phyloP scores from a whole-genome alignment of 1,284 basidiomycete species.

The Trametes hirsuta region DNA sequence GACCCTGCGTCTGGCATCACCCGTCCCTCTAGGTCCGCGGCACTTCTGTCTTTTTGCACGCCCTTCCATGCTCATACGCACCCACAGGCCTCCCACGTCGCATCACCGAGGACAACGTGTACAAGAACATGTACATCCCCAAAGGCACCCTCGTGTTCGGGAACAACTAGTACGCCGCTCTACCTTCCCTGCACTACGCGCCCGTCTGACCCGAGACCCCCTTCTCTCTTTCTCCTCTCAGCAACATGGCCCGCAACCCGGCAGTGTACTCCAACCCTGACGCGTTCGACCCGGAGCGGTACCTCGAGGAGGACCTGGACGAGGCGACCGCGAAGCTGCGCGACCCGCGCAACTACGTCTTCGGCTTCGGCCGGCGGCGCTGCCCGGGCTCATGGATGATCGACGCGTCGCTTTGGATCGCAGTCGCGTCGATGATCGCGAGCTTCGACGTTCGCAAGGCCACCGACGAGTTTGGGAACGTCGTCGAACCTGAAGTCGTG shows the following conservation, averaged over 20 bases:
- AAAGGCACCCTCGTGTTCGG: constrained; percentile 40
- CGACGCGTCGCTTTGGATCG: constrained; percentile 51
- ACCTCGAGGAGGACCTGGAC: constrained; percentile 32
- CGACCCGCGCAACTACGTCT: constrained; percentile 39
- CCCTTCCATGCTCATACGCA: background rate
- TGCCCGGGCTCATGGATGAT: constrained; percentile 53
- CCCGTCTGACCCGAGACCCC: background rate
- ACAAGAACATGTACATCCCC: constrained; percentile 39
- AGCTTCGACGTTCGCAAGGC: constrained; percentile 46
- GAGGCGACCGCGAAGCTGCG: constrained; percentile 31
- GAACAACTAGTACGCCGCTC: constrained; percentile 37
- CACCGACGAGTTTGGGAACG: constrained; percentile 43
- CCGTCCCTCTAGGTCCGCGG: constrained; percentile 27
- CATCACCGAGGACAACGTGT: constrained; percentile 40
- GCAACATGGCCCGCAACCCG: constrained; percentile 43
- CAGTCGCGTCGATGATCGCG: constrained; percentile 47
- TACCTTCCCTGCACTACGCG: background rate
- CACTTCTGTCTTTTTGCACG: background rate
- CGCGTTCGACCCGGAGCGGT: constrained; percentile 43
- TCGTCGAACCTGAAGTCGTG: constrained; percentile 42
- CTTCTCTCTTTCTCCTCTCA: background rate
- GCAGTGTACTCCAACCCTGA: constrained; percentile 42
- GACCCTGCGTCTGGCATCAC: constrained; percentile 34
- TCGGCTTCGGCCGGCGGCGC: constrained; percentile 39
- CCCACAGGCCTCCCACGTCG: constrained; percentile 36